A percentile compares a stretch with the other conserved stretches of the same genome.
phyloP scores from a whole-genome alignment of 257 asterid genomes.

The Nemophila menziesii region DNA sequence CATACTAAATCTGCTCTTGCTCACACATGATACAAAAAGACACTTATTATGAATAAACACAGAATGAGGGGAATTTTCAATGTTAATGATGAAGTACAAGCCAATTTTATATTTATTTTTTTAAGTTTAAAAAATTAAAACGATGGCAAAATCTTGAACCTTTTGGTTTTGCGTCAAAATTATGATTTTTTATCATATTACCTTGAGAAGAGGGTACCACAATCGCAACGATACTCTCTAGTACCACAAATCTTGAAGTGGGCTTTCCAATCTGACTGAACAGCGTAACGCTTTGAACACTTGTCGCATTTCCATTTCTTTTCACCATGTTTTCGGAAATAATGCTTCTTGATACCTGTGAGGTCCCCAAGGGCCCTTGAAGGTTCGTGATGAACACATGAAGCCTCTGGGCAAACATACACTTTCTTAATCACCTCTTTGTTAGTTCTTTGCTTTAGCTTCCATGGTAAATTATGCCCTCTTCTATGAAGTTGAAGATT shows the following conservation, averaged over 20 bases:
- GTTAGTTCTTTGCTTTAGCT: slow-evolving; percentile 51
- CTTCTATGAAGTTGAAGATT: slow-evolving; percentile 58
- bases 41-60: background rate
- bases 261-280: slow-evolving; percentile 76
- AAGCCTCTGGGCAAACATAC: slow-evolving; percentile 51
- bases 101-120: too few relatives aligned
- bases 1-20: too few relatives aligned
- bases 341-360: slow-evolving; percentile 65
- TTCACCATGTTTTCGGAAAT: slow-evolving; percentile 60
- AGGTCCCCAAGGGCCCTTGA: slow-evolving; percentile 55
- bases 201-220: slow-evolving; percentile 77
- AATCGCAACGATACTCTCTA: slow-evolving; percentile 62
- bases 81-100: too few relatives aligned
- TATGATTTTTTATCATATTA: slow-evolving; percentile 7
- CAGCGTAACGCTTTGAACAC: slow-evolving; percentile 62
- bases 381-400: slow-evolving; percentile 65
- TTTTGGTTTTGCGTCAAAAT: background rate
- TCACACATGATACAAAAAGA: background rate
- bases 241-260: slow-evolving; percentile 78
- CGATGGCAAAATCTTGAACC: too few relatives aligned
- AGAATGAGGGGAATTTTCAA: too few relatives aligned
- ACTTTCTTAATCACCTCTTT: slow-evolving; percentile 38
- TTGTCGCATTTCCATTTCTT: slow-evolving; percentile 73
- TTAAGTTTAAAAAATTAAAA: too few relatives aligned
- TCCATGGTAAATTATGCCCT: slow-evolving; percentile 75